Base-by-base conservation (phyloP, 768 basidiomycete genomes). In the Trametes elegans region DNA sequence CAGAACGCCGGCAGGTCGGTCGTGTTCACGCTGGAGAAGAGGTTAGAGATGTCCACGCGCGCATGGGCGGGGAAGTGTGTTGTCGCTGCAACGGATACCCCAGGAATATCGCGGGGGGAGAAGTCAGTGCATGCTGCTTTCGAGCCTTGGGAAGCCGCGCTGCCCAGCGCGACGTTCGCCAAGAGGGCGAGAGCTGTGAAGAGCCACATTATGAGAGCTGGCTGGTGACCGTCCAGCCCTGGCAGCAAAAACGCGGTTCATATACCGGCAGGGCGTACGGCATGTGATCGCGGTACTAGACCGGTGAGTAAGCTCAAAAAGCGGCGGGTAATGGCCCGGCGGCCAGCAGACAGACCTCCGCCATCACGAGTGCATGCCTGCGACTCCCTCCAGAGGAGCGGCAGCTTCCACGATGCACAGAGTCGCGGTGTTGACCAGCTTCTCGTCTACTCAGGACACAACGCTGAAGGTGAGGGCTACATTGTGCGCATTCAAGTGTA, bases 1-100 rank as follows among this genome's bases (percentile, higher is more conserved):
- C 65, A 66, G 41, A 65, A 62, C 18, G 57, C 63, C 9, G 63
- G 60, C 27, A 65, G 49, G 35, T 35, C 45, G 7, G 53, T 32
- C 13, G 52, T 32, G 24, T 62, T 52, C 54, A 65, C 59, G n/a
- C 42, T 46, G 4, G 61, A 58, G 27, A 45, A 56, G 31, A 27
- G 24, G 27, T 53, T 65, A 16, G 45, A 40, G n/a, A 65, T 46
- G 36, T 61, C 48, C 18, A 65, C 62, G 5, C 21, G 38, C 11
- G 50, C 57, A 19, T 58, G 44, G 1, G 45, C 52, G 0, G 57
- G 49, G 34, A 57, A 64, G 49, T 59, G 51, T 2, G 54, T 61
- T 11, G 57, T 47, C 7, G 32, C 41, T 0, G 29, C 31, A 7
- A 61, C 16, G 1, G 40, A 29, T 0, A 53, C 63, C 28, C 47